A percentile compares a stretch with the other conserved stretches of the same genome.
Conservation (phyloP, 441 rosid genomes). For the Syzygium malaccense region DNA sequence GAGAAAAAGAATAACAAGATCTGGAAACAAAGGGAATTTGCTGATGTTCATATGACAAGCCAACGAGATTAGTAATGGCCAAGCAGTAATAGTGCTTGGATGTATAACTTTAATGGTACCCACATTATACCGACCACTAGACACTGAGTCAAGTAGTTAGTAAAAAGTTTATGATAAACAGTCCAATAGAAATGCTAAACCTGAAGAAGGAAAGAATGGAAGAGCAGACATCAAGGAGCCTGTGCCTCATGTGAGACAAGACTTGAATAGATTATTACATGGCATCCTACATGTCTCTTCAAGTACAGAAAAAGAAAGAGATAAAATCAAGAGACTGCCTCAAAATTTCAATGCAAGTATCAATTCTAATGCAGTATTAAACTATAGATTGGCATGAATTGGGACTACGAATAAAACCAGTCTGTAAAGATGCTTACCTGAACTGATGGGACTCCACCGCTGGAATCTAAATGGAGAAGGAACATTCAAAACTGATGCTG, state of each 20-base stretch:
- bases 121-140: background rate
- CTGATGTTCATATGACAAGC: background rate
- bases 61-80: background rate
- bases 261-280: background rate
- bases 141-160: background rate
- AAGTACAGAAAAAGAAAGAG: background rate
- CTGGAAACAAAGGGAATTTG: background rate
- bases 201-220: background rate
- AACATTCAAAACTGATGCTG: constrained; percentile 63
- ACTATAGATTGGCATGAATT: background rate
- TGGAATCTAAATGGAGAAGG: constrained; percentile 76
- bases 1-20: background rate
- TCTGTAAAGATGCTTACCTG: constrained; percentile 36
- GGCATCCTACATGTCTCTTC: background rate
- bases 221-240: background rate
- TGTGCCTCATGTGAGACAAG: background rate
- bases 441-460: constrained; percentile 83
- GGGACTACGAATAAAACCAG: background rate
- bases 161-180: background rate
- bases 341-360: background rate
- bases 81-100: background rate
- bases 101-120: background rate
- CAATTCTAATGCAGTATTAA: background rate
- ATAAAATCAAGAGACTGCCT: background rate
- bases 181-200: background rate